Evolutionary conservation across 2,329 filamentous ascomycete genomes (phyloP), one percentile per base, ranked within the genome.

Genomic region (Clarireedia sp.): DNA sequence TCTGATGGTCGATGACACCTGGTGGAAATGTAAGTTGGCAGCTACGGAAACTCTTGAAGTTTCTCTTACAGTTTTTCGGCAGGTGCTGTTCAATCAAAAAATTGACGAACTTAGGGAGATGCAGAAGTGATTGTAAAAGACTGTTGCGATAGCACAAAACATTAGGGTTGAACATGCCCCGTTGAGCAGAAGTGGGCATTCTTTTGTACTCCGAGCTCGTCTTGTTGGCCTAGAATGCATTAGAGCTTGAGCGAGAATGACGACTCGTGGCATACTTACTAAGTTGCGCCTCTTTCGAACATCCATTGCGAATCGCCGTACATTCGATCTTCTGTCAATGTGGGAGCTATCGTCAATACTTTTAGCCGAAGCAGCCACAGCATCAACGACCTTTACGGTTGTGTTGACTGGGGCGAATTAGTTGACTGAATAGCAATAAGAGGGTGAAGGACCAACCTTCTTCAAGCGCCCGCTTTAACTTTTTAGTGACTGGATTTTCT

Each of bases 131-230:
- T 57, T 71, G 69, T 7, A 71, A 43, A 1, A 69, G 55, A 40
- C 63, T 64, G 48, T 66, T 64, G 23, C 68, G 60, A 55, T 71
- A 72, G 54, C 70, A 72, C 2, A 66, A 48, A 29, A 50, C 62
- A 17, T 57, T 64, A 40, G 65, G 49, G 50, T 70, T 69, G 3
- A 41, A n/a, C 36, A 70, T 54, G 2, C 68, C 68, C 26, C 60
- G 54, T 37, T 67, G 67, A 9, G 57, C 53, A 24, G 58, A 54
- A 2, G 57, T 48, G 19, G 62, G 60, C 61, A 67, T 66, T 24
- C 49, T 37, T 5, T 41, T 46, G 50, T 60, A 62, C 14, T 61
- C 59, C 6, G 33, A 33, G 4, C 43, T 55, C 10, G 63, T 46
- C 6, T 47, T 59, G 14, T 38, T 36, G 21, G 59, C 62, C 62